These are phyloP conservation scores for Exophiala sideris DNA, from an alignment of 2,329 filamentous ascomycete species.

Conservation along the genomic window DNA sequence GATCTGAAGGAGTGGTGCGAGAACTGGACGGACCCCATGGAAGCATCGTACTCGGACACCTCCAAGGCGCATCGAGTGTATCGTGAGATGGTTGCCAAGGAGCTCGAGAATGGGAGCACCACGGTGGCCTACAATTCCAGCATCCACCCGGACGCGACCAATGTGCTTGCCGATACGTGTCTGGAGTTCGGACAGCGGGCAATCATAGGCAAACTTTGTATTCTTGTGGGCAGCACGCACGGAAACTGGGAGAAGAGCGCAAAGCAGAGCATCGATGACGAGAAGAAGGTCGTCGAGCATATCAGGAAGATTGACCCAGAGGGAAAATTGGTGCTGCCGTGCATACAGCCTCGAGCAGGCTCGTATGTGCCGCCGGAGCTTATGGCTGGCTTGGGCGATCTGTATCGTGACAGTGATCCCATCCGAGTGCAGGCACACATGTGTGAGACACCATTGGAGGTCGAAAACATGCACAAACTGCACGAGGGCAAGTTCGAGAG, in stretches of 20 bases:
- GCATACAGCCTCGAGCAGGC: constrained; percentile 24
- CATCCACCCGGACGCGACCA: constrained; percentile 55
- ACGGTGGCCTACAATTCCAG: constrained; percentile 61
- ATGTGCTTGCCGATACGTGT: constrained; percentile 55
- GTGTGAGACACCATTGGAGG: constrained; percentile 59
- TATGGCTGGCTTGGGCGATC: constrained; percentile 48
- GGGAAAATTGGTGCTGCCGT: constrained; percentile 26
- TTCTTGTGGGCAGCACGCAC: constrained; percentile 53
- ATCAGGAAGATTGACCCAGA: constrained; percentile 31
- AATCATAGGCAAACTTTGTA: constrained; percentile 58
- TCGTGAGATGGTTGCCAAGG: constrained; percentile 51
- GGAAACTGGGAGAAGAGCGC: constrained; percentile 31
- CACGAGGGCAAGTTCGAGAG: constrained; percentile 51
- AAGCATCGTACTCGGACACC: constrained; percentile 57
- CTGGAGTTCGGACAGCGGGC: constrained; percentile 55
- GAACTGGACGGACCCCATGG: constrained; percentile 61
- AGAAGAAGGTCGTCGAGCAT: constrained; percentile 34
- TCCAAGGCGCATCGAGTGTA: constrained; percentile 54
- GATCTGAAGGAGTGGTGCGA: constrained; percentile 58
- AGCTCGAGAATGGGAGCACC: constrained; percentile 60
- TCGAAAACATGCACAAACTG: constrained; percentile 48
- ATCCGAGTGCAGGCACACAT: constrained; percentile 59
- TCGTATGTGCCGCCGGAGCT: constrained; percentile 39
- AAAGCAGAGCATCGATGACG: constrained; percentile 19
- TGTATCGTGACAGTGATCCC: constrained; percentile 20